Evolutionary conservation across 768 basidiomycete genomes (phyloP), one percentile per base, ranked within the genome.

Genomic region (Lentinula sp.): DNA sequence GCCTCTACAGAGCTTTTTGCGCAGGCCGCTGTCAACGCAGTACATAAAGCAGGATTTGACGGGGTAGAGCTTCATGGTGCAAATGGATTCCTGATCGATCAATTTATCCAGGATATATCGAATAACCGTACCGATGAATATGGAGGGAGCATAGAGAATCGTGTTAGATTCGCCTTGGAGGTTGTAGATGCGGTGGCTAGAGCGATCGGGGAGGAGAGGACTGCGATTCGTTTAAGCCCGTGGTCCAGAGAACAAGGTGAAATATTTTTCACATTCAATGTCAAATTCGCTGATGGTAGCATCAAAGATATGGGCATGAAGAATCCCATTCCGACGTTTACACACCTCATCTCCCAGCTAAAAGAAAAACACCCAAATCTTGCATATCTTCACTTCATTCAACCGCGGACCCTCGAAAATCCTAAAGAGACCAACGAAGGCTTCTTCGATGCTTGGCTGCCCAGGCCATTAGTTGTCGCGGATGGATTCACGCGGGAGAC

Each of bases 101-200:
- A 82, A 63, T 82, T 83, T 71, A 61, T 78, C 5, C 76, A 80
- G 61, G 65, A 73, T 35, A 57, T 67, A 5, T 64, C 68, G 9
- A 84, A 84, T 69, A 70, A 74, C 18, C 75, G 81, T 11, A 79
- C 74, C 8, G 82, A 84, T 67, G 69, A 72, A 46, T 86, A 80
- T 69, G 84, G 84, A 1, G 84, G 84, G 3, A 71, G 72, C 34
- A 67, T 82, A 49, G 76, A 80, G 68, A 80, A 80, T 62, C 71
- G 84, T 10, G 66, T 73, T 1, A 72, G 79, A 10, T 84, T 84
- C 66, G 59, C 70, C 0, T 70, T 80, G 15, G 78, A 80, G 63
- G 69, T 82, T 43, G 64, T 78, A 23, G 68, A 76, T 21, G 77
- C 77, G 3, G 68, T 83, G 10, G 64, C 65, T 9, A 64, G 70